These are phyloP conservation scores for Emericellopsis atlantica DNA, from an alignment of 2,329 filamentous ascomycete genomes.

Conservation along the genomic window DNA sequence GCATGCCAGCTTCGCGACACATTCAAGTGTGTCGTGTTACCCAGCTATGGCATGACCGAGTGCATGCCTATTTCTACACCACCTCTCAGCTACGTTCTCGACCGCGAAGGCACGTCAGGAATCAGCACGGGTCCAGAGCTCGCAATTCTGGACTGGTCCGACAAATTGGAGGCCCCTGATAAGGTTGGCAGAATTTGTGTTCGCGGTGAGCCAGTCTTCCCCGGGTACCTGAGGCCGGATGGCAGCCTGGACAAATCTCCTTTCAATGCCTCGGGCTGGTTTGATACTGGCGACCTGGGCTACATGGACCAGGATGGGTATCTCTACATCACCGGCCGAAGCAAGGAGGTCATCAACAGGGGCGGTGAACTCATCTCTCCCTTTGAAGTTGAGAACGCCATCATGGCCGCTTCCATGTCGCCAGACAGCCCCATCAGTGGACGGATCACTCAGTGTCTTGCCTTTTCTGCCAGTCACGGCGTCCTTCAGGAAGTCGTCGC, in stretches of 20 bases:
- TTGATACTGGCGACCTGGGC: constrained; percentile 41
- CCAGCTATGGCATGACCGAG: constrained; percentile 48
- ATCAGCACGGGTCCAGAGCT: constrained; percentile 37
- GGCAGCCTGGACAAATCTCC: constrained; percentile 27
- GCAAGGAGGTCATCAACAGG: constrained; percentile 44
- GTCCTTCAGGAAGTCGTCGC: constrained; percentile 44
- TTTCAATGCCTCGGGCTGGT: constrained; percentile 36
- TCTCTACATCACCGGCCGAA: constrained; percentile 40
- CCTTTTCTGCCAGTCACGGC: constrained; percentile 38
- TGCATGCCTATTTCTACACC: constrained; percentile 47
- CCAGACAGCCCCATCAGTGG: constrained; percentile 28
- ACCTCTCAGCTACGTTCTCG: constrained; percentile 35
- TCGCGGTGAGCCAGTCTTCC: constrained; percentile 35
- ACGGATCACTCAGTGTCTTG: constrained; percentile 33
- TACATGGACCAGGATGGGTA: constrained; percentile 37
- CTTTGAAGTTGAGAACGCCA: constrained; percentile 45
- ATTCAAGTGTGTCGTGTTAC: constrained; percentile 37
- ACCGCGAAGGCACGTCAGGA: constrained; percentile 39
- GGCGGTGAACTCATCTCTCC: constrained; percentile 47
- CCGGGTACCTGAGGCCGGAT: constrained; percentile 32
- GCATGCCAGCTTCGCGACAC: constrained; percentile 33
- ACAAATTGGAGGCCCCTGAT: constrained; percentile 13
- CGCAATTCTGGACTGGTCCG: constrained; percentile 30
- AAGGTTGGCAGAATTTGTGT: constrained; percentile 35
- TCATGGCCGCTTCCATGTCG: constrained; percentile 30